Base-by-base conservation (phyloP, 495 filamentous ascomycete species). In the Venustampulla echinocandica region DNA sequence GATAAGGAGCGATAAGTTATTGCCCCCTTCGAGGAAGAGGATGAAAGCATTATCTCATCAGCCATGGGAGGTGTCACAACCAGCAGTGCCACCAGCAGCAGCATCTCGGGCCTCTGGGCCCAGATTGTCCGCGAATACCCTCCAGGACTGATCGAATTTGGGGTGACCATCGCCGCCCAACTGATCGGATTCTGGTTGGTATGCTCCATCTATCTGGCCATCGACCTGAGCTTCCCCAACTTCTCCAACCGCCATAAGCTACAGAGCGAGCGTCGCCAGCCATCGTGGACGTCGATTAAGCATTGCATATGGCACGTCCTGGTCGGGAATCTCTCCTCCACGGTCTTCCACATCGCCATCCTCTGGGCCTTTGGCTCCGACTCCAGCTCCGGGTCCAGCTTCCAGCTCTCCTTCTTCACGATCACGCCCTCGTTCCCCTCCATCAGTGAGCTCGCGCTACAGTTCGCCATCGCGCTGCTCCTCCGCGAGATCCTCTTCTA, bases 181-280 rank as follows among this genome's bases (percentile, higher is more conserved):
- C 0, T 72, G 13, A 1, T 74, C 30, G 63, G 57, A 54, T 78
- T 77, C 60, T 79, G 73, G 73, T 7, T 76, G 4, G 72, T 69
- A 10, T 69, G 67, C 1, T 28, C 66, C 4, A 30, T 59, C 35
- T 76, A 69, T 50, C 55, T 71, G 17, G 47, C 49, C 2, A 55
- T 79, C 21, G 70, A 76, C 49, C 38, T 42, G 4, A 19, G 66
- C 20, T 58, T 62, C 15, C 76, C 76, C 0, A 25, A 44, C 22
- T 77, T 76, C 55, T 73, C 74, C 0, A 59, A 63, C 0, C 55
- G 59, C 9, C 74, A 80, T 60, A 81, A 81, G 47, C 66, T 80
- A 46, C 77, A 80, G 46, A 68, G 71, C 0, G 55, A 65, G 0
- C 64, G 68, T 2, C 70, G 69, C 36, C 73, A 75, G 44, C 74